Conservation (phyloP, 257 asterid species). For the Solanum clarkiae region DNA sequence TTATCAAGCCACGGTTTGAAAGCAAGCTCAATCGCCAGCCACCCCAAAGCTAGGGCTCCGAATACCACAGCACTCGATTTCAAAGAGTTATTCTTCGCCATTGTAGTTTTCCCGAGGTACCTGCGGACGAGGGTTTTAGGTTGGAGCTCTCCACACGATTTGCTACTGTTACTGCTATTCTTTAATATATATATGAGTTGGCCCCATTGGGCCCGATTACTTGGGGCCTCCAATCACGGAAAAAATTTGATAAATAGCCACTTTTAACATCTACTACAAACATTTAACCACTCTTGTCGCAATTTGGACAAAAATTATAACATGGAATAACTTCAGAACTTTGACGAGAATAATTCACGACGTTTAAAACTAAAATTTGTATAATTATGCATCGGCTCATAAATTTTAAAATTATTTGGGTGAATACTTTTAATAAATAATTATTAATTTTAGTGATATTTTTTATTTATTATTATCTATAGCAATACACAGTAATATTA, state of each 20-base stretch:
- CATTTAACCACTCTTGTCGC: not conserved
- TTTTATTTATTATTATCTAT: too few relatives aligned
- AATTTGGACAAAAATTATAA: not conserved
- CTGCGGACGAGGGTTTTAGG: not conserved
- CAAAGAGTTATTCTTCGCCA: constrained; percentile 19
- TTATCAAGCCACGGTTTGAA: constrained; percentile 70
- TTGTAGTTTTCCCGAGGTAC: not conserved
- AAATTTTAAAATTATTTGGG: too few relatives aligned
- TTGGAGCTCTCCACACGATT: not conserved
- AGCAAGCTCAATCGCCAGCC: constrained; percentile 75
- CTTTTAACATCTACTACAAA: not conserved
- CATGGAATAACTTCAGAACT: not conserved
- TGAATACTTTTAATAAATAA: too few relatives aligned
- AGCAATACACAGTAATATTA: too few relatives aligned
- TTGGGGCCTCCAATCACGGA: not conserved
- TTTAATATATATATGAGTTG: too few relatives aligned
- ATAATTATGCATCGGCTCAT: too few relatives aligned
- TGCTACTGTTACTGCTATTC: not conserved
- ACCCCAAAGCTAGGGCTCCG: constrained; percentile 64
- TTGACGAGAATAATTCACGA: not conserved
- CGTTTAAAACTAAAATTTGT: too few relatives aligned
- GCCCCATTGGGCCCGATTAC: not conserved
- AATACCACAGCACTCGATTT: constrained; percentile 50
- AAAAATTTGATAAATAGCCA: not conserved
- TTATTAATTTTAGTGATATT: too few relatives aligned